Percentiles rank a stretch among this genome's conserved stretches.
Evolutionary conservation across 495 filamentous ascomycete genomes (phyloP).

Genomic region (Hypoxylon rickii): DNA sequence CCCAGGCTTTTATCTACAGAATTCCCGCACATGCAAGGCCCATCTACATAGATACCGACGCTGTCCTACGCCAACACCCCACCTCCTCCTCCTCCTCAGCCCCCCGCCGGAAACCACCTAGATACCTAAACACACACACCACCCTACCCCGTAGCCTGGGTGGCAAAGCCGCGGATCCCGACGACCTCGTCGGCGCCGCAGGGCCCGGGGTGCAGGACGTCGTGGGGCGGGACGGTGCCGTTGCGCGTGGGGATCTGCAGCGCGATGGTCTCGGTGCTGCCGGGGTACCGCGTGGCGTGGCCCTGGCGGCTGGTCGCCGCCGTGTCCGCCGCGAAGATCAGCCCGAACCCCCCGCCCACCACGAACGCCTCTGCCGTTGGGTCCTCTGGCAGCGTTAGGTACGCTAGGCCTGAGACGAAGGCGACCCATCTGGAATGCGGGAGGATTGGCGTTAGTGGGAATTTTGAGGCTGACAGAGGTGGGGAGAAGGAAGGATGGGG

Average conservation of each 20-base stretch:
- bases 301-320: constrained; percentile 48
- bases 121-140: no score
- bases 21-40: no score
- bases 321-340: constrained; percentile 56
- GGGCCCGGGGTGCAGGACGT: constrained; percentile 36
- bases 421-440: constrained; percentile 45
- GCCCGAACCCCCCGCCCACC: constrained; percentile 48
- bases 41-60: no score
- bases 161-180: background rate
- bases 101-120: no score
- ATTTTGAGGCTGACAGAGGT: no score
- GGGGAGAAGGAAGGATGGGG: background rate
- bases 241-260: constrained; percentile 48
- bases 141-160: no score
- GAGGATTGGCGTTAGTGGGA: no score
- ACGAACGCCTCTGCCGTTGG: constrained; percentile 42
- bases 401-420: constrained; percentile 51
- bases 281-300: constrained; percentile 53
- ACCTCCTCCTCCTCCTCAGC: no score
- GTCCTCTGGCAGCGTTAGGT: constrained; percentile 55
- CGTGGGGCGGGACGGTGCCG: constrained; percentile 45
- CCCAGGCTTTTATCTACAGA: no score
- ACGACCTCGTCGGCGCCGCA: background rate
- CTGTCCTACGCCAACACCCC: no score
- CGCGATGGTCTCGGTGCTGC: constrained; percentile 43